phyloP scores from a whole-genome alignment of 305 asterid genomes.

The Fraxinus sp. region DNA sequence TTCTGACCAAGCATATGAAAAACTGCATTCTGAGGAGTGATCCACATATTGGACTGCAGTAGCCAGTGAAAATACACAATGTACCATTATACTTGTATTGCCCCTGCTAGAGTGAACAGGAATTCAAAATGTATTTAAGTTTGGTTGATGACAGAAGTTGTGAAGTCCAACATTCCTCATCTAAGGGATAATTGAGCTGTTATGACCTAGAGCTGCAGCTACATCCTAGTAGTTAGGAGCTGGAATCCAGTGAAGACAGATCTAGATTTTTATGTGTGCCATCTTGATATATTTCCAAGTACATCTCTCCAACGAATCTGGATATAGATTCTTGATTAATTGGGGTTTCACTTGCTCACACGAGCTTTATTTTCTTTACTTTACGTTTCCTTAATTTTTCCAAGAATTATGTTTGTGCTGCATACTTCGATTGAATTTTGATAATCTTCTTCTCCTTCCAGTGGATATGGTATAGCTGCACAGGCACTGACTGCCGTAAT shows the following conservation, averaged over 20 bases:
- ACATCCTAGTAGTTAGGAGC: not conserved
- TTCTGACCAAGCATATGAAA: not conserved
- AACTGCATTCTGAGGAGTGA: not conserved
- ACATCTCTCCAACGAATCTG: conserved; percentile 8
- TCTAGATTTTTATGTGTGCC: not conserved
- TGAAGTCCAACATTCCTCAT: not conserved
- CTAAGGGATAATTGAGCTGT: conserved; percentile 5
- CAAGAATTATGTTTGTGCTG: not conserved
- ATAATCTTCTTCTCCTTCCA: conserved; percentile 34
- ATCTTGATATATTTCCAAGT: not conserved
- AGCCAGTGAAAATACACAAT: not conserved
- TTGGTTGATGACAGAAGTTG: not conserved
- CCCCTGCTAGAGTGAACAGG: not conserved
- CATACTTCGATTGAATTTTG: not conserved
- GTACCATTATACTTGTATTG: not conserved
- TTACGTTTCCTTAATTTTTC: conserved; percentile 6
- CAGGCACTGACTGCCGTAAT: conserved; percentile 80
- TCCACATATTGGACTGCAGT: not conserved
- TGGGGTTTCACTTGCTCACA: not conserved
- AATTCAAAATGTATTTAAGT: not conserved
- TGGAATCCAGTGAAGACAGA: not conserved
- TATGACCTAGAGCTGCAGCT: not conserved
- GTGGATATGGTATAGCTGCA: conserved; percentile 86
- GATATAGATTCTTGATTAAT: not conserved
- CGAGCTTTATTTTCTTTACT: not conserved